Evolutionary conservation across 352 stramenopile species (phyloP).

Genomic region (Albugo candida): DNA sequence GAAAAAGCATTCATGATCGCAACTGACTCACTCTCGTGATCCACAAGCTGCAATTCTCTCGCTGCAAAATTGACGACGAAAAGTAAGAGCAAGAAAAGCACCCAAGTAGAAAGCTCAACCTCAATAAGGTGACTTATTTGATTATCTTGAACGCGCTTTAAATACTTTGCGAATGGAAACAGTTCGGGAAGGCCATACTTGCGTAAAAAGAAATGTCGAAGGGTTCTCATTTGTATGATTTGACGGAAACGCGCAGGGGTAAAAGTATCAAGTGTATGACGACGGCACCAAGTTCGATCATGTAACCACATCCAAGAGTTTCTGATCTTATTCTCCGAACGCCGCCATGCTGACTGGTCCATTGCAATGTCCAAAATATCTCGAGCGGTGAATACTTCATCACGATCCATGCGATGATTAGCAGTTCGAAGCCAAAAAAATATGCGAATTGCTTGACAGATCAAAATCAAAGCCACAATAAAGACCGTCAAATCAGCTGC

Average conservation of each 20-base stretch:
- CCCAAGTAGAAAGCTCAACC: constrained; percentile 43
- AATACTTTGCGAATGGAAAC: constrained; percentile 50
- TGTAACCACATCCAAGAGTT: background rate
- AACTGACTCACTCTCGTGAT: constrained; percentile 8
- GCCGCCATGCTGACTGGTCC: background rate
- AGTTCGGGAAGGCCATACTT: constrained; percentile 25
- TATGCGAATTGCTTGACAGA: constrained; percentile 26
- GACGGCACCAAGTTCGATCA: background rate
- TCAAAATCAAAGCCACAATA: constrained; percentile 26
- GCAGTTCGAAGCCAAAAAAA: constrained; percentile 21
- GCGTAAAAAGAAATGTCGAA: constrained; percentile 25
- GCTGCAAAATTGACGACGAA: constrained; percentile 18
- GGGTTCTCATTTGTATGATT: constrained; percentile 15
- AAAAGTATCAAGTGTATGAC: background rate
- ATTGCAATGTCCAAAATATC: constrained; percentile 14
- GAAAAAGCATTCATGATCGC: constrained; percentile 19
- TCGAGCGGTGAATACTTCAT: constrained; percentile 23
- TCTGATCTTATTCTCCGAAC: background rate
- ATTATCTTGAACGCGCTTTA: constrained; percentile 46
- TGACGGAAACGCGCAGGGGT: constrained; percentile 5
- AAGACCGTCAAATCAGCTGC: constrained; percentile 35
- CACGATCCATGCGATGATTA: constrained; percentile 17
- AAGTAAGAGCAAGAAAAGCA: constrained; percentile 23
- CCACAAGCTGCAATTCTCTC: constrained; percentile 2
- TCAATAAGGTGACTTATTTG: constrained; percentile 71